A percentile compares a stretch with the other conserved stretches of the same genome.
phyloP scores from a whole-genome alignment of 768 basidiomycete species.

The Pulveroboletus ravenelii region DNA sequence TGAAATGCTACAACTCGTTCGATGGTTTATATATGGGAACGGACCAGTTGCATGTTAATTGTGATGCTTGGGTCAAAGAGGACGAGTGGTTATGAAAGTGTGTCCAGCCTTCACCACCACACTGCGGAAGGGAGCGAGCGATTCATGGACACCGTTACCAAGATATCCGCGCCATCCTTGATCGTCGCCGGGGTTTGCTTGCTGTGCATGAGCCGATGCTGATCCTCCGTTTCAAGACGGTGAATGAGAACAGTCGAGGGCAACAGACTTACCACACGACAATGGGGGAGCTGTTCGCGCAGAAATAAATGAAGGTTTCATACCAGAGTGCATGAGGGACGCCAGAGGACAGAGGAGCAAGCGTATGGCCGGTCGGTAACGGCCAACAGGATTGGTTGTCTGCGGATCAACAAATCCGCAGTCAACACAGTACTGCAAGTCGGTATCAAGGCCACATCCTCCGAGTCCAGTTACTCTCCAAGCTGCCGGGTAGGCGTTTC shows the following conservation, averaged over 20 bases:
- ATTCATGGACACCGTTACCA: constrained; percentile 29
- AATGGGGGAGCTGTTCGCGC: constrained; percentile 11
- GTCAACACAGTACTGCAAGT: constrained; percentile 4
- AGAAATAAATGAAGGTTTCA: constrained; percentile 16
- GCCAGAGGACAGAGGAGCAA: constrained; percentile 10
- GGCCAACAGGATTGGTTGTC: constrained; percentile 17
- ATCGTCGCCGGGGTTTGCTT: constrained; percentile 29
- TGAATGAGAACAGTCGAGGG: constrained; percentile 12
- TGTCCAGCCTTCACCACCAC: constrained; percentile 22
- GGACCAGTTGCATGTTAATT: constrained; percentile 22
- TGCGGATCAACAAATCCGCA: constrained; percentile 26
- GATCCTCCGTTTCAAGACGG: constrained; percentile 19
- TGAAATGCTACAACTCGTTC: neutral
- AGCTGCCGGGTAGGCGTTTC: constrained; percentile 6
- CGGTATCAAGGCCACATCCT: constrained; percentile 6
- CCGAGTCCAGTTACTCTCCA: constrained; percentile 1
- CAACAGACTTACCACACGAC: constrained; percentile 7
- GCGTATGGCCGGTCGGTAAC: constrained; percentile 4
- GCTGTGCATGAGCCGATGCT: constrained; percentile 32
- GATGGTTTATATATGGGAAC: constrained; percentile 25
- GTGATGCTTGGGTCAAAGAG: constrained; percentile 19
- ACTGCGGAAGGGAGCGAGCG: constrained; percentile 20
- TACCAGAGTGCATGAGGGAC: constrained; percentile 16
- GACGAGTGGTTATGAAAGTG: constrained; percentile 23
- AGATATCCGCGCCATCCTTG: constrained; percentile 24